Evolutionary conservation across 2,329 filamentous ascomycete genomes (phyloP).

Genomic region (Cladorrhinum sp.): DNA sequence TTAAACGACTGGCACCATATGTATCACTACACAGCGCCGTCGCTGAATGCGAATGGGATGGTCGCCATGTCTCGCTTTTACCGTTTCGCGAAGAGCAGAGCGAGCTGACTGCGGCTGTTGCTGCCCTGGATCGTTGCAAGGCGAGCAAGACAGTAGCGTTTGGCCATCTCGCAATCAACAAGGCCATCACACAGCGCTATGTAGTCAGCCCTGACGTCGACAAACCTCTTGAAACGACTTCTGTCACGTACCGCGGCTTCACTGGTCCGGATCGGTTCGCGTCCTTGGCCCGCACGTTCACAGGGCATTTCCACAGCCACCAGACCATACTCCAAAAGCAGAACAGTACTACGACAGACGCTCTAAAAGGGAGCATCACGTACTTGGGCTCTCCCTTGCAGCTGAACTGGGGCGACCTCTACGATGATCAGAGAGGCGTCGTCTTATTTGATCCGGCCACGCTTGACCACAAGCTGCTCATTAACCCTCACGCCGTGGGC

Average conservation of each 20-base stretch:
- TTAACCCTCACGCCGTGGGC: slow-evolving; percentile 30
- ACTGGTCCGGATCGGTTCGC: slow-evolving; percentile 30
- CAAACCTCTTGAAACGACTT: slow-evolving; percentile 6
- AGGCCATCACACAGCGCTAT: slow-evolving; percentile 33
- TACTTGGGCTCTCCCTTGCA: slow-evolving; percentile 34
- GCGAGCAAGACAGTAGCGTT: slow-evolving; percentile 31
- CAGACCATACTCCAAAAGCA: slow-evolving; percentile 31
- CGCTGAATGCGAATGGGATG: slow-evolving; percentile 29
- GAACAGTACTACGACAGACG: background rate
- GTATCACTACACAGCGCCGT: slow-evolving; percentile 29
- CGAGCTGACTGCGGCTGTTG: slow-evolving; percentile 28
- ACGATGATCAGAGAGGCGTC: slow-evolving; percentile 30
- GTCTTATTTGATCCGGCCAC: slow-evolving; percentile 32
- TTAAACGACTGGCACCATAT: slow-evolving; percentile 26
- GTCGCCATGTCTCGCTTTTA: slow-evolving; percentile 31
- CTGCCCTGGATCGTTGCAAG: slow-evolving; percentile 20
- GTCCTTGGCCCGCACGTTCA: slow-evolving; percentile 33
- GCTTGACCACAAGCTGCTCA: slow-evolving; percentile 29
- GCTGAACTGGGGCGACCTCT: slow-evolving; percentile 34
- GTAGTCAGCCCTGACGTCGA: slow-evolving; percentile 17
- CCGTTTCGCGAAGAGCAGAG: slow-evolving; percentile 35
- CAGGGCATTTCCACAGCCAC: slow-evolving; percentile 35
- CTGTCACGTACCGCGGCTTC: slow-evolving; percentile 29
- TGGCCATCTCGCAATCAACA: slow-evolving; percentile 34
- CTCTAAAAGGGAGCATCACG: slow-evolving; percentile 28